Evolutionary conservation across 2,329 filamentous ascomycete genomes (phyloP), one percentile per base, ranked within the genome.

Genomic region (Mycosphaerelloides madeirae): DNA sequence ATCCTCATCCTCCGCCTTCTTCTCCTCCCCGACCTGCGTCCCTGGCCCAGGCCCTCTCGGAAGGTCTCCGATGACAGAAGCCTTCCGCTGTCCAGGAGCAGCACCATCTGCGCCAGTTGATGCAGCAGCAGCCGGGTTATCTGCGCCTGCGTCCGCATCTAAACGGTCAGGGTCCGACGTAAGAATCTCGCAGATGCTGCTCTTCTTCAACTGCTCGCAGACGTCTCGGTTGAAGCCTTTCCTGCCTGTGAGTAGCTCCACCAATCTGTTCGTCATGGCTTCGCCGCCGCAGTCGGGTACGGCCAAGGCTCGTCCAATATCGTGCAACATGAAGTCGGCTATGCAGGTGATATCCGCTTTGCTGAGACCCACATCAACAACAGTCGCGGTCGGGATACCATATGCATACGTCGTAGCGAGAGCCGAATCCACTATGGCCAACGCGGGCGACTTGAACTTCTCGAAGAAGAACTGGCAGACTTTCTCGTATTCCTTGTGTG

Each of bases 391-490:
- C 25, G 83, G 77, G 22, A 89, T 77, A 9, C 88, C 90, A 61
- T 94, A 97, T 44, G 93, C 81, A 60, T 81, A 84, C 46, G 73
- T 84, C 1, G 88, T 85, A 19, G 93, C 90, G 36, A 94, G 71
- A 3, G 87, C 90, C 56, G 88, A 85, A 67, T 97, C 87, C 72
- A 98, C 84, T 51, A 97, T 77, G 57, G 85, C 90, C 40, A 98
- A 85, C 0, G 87, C 89, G 0, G 93, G 93, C 0, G 88, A 93
- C 71, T 91, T 93, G 63, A 95, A 95, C 69, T 93, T 94, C 68
- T 98, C 93, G 61, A 98, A 98, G 53, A 97, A 81, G 72, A 95
- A 98, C 52, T 93, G 87, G 12, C 90, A 86, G 54, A 98, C 83
- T 31, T 79, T 79, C 68, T 97, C 91, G 63, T 84, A 84, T 66